These are phyloP conservation scores for Russula sp. DNA, from an alignment of 768 basidiomycete genomes.

Conservation along the genomic window DNA sequence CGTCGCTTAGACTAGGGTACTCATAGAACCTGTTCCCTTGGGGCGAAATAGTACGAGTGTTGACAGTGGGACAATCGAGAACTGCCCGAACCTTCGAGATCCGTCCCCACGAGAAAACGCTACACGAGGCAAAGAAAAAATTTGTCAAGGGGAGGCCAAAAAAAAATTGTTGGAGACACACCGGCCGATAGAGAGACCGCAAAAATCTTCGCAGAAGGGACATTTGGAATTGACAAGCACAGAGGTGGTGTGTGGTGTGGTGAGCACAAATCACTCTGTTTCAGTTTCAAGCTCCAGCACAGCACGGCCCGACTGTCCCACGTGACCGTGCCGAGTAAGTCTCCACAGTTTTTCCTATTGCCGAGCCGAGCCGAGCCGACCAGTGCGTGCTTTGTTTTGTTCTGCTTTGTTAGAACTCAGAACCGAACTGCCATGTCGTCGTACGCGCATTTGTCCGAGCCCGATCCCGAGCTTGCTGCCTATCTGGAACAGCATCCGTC, in stretches of 20 bases:
- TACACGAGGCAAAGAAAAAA: background rate
- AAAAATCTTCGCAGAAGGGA: background rate
- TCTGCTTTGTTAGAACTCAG: background rate
- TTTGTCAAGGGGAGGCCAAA: background rate
- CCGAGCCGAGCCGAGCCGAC: too few relatives aligned
- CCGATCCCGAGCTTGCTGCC: slow-evolving; percentile 3
- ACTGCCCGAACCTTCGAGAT: slow-evolving; percentile 15
- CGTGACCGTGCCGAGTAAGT: background rate
- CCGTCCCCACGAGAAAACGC: slow-evolving; percentile 15
- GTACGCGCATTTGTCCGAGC: background rate
- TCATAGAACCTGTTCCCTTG: slow-evolving; percentile 20
- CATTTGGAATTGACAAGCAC: background rate
- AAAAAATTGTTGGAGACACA: background rate
- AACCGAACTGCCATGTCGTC: background rate
- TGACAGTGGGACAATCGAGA: background rate
- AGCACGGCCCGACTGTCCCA: background rate
- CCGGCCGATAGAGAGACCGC: slow-evolving; percentile 6
- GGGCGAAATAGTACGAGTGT: background rate
- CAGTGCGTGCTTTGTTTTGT: too few relatives aligned
- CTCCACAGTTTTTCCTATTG: too few relatives aligned
- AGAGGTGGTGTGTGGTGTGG: too few relatives aligned
- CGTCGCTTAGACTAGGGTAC: slow-evolving; percentile 15
- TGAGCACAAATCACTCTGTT: background rate
- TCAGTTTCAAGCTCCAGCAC: too few relatives aligned
- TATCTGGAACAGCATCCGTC: background rate